phyloP scores from a whole-genome alignment of 129 eudicot species.

The Scalesia atractyloides region DNA sequence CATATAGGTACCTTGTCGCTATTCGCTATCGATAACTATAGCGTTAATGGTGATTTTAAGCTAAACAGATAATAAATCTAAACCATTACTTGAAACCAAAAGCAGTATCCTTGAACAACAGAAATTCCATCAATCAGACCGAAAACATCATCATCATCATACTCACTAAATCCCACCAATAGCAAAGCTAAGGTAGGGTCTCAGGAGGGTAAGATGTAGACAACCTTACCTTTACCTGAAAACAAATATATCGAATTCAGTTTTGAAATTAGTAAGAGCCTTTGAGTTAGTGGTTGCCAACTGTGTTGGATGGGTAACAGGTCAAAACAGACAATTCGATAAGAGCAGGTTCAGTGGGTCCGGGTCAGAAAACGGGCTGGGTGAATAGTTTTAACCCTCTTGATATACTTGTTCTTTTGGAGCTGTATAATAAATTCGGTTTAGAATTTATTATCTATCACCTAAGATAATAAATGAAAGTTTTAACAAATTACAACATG shows the following conservation, averaged over 20 bases:
- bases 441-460: too few species aligned
- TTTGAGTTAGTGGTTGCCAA: background rate
- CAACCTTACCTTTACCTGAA: background rate
- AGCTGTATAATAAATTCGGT: too few species aligned
- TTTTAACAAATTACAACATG: background rate
- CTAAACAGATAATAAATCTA: background rate
- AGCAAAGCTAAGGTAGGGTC: too few species aligned
- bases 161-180: too few species aligned
- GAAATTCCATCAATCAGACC: background rate
- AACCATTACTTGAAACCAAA: background rate
- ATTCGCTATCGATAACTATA: too few species aligned
- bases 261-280: background rate
- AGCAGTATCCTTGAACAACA: background rate
- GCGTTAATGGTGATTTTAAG: background rate
- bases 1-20: too few species aligned
- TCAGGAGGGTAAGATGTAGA: too few species aligned
- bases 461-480: too few species aligned
- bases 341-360: background rate
- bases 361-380: background rate
- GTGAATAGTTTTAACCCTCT: background rate
- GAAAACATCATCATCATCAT: too few species aligned
- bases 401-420: too few species aligned
- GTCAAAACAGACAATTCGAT: background rate
- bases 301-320: background rate
- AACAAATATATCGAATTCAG: too few species aligned